These are phyloP conservation scores for Calonectria hongkongensis DNA, from an alignment of 2,329 filamentous ascomycete genomes.

Conservation along the genomic window DNA sequence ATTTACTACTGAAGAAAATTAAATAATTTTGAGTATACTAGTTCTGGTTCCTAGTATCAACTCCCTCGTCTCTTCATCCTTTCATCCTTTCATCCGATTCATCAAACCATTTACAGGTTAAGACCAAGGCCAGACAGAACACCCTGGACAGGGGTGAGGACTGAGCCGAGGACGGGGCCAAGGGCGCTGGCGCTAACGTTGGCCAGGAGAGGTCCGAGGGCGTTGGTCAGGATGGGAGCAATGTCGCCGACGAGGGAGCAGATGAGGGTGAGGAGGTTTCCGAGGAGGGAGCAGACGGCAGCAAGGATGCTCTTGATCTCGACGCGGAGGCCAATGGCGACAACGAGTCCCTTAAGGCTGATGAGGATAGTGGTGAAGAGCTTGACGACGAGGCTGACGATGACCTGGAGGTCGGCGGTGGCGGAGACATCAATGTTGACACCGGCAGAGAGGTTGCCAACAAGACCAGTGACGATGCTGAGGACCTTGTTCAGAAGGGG, in stretches of 20 bases:
- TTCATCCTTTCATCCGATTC: background rate
- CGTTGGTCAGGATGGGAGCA: background rate
- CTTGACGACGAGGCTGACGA: conserved; percentile 14
- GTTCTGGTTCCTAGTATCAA: conserved; percentile 11
- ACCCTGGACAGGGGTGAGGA: conserved; percentile 12
- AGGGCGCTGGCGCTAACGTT: background rate
- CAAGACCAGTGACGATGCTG: background rate
- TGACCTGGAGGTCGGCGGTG: conserved; percentile 6
- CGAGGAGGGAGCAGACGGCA: conserved; percentile 3
- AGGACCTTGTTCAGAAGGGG: conserved; percentile 1
- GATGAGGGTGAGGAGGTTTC: conserved; percentile 15
- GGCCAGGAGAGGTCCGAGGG: conserved; percentile 4
- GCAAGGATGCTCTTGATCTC: conserved; percentile 12
- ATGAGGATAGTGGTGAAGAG: conserved; percentile 13
- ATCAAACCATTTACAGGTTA: background rate
- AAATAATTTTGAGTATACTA: background rate
- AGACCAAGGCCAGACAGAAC: background rate
- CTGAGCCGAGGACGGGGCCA: background rate
- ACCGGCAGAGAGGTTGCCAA: conserved; percentile 4
- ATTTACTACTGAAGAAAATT: background rate
- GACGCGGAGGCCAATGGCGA: conserved; percentile 8
- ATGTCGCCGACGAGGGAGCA: background rate
- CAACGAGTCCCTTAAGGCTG: conserved; percentile 6
- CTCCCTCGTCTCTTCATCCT: background rate
- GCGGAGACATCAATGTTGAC: conserved; percentile 2